Percentiles rank a stretch among this genome's conserved stretches.
Evolutionary conservation across 768 basidiomycete genomes (phyloP).

Genomic region (Amanita rimosa): DNA sequence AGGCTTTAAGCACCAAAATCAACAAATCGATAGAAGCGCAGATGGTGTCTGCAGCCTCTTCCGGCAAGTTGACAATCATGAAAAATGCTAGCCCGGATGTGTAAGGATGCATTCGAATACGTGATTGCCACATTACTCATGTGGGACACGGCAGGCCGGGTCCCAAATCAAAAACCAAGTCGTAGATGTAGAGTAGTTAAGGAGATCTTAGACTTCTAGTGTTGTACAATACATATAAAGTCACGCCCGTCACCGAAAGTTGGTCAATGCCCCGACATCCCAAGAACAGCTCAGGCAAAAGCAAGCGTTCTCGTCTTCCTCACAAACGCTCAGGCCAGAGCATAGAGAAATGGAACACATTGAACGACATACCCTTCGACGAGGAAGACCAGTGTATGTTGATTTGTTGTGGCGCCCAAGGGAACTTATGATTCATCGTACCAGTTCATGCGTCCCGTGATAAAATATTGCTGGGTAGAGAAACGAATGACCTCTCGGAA

Average conservation of each 20-base stretch:
- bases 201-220: too few species aligned
- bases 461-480: conserved; percentile 66
- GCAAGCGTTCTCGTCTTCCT: conserved; percentile 32
- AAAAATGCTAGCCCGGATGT: conserved; percentile 44
- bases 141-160: neutral
- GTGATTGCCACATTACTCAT: neutral
- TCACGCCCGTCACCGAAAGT: conserved; percentile 1
- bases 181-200: neutral
- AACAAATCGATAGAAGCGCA: conserved; percentile 87
- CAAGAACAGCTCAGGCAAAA: conserved; percentile 20
- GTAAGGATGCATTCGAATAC: conserved; percentile 16
- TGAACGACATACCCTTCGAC: conserved; percentile 61
- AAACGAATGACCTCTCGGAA: conserved; percentile 37
- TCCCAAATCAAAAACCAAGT: conserved; percentile 1
- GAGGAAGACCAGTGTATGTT: conserved; percentile 73
- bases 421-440: neutral
- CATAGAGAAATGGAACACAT: conserved; percentile 56
- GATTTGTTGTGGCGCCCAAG: neutral
- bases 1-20: conserved; percentile 86
- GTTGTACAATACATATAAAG: too few species aligned
- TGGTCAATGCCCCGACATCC: conserved; percentile 36
- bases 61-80: conserved; percentile 91
- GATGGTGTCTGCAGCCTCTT: conserved; percentile 81
- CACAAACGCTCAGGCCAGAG: conserved; percentile 39
- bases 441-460: conserved; percentile 69